A percentile compares a stretch with the other conserved stretches of the same genome.
Evolutionary conservation across 2,329 filamentous ascomycete genomes (phyloP).

Genomic region (Dothiorella sarmentorum): DNA sequence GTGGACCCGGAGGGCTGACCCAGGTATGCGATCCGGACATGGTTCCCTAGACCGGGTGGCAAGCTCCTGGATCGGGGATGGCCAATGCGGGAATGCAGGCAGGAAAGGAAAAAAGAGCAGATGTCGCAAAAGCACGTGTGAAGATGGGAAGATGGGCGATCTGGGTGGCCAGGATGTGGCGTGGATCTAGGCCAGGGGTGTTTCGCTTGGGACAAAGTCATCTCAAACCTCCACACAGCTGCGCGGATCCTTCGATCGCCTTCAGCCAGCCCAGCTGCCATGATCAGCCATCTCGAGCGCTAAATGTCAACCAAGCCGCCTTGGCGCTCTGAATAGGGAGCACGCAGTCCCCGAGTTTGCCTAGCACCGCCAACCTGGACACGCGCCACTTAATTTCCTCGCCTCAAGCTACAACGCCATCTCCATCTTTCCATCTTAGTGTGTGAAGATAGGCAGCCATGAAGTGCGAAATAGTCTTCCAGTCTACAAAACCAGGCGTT

Average conservation of each 20-base stretch:
- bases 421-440: background rate
- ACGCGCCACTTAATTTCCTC: background rate
- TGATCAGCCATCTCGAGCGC: background rate
- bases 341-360: background rate
- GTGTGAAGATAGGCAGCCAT: background rate
- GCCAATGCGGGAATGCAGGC: background rate
- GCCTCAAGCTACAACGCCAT: background rate
- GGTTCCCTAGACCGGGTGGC: background rate
- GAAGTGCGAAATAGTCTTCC: background rate
- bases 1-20: background rate
- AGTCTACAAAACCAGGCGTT: background rate
- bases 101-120: background rate
- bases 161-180: constrained; percentile 1
- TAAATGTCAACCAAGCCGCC: background rate
- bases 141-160: background rate
- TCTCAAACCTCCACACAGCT: background rate
- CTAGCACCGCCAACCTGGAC: background rate
- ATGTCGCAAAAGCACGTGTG: background rate
- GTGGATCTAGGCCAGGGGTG: constrained; percentile 8
- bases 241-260: background rate
- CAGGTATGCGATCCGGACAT: background rate
- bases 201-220: background rate
- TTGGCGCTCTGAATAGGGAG: background rate
- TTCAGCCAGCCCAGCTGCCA: background rate
- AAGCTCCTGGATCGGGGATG: background rate